Evolutionary conservation across 179 eudicot genomes (phyloP).

Genomic region (Pouteria campechiana): DNA sequence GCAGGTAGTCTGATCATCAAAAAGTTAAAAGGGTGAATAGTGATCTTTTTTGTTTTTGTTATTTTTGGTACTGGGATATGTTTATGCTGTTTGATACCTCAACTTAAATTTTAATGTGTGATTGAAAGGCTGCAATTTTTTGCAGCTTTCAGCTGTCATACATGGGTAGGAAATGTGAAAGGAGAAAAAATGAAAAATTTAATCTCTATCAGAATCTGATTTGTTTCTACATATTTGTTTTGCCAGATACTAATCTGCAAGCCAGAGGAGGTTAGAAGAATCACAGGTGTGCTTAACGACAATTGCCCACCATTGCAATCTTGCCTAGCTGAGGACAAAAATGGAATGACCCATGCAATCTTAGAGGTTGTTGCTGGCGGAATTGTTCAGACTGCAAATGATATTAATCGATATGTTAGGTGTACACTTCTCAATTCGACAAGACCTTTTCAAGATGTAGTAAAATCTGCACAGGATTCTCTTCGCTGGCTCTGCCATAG

Average conservation of each 20-base stretch:
- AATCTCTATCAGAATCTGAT: too few species aligned
- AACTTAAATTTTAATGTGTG: not conserved
- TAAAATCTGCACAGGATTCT: conserved; percentile 96
- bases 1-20: too few species aligned
- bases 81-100: not conserved
- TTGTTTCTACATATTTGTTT: too few species aligned
- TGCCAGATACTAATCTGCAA: conserved; percentile 88
- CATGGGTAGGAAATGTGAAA: too few species aligned
- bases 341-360: conserved; percentile 99
- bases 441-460: conserved; percentile 95
- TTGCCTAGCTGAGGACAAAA: conserved; percentile 98
- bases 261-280: conserved; percentile 77
- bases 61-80: not conserved
- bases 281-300: conserved; percentile 65
- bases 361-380: conserved; percentile 98
- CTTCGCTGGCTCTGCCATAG: conserved; percentile 86
- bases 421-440: conserved; percentile 96
- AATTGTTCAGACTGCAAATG: conserved; percentile 92
- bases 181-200: too few species aligned
- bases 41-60: not conserved
- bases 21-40: too few species aligned
- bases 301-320: conserved; percentile 89
- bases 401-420: conserved; percentile 92
- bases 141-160: conserved; percentile 1
- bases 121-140: not conserved